Conservation (phyloP, 2,329 filamentous ascomycete species). For the Tolypocladium pustulatum region DNA sequence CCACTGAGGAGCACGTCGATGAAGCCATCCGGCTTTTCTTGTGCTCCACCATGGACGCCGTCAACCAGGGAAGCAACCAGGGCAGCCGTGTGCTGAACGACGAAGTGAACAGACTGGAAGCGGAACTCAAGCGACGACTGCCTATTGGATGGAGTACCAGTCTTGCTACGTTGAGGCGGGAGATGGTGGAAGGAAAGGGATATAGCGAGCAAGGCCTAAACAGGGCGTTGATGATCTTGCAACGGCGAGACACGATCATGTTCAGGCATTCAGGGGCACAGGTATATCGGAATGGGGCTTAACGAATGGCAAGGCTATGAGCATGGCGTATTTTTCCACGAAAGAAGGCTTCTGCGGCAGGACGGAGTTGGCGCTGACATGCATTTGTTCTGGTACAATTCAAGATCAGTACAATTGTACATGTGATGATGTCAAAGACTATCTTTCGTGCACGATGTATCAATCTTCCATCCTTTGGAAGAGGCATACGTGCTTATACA, state of each 20-base stretch:
- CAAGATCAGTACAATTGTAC: background rate
- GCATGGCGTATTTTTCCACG: background rate
- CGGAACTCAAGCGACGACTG: conserved; percentile 75
- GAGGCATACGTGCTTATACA: too few relatives aligned
- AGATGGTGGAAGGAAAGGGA: conserved; percentile 86
- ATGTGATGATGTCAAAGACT: background rate
- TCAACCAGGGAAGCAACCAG: conserved; percentile 76
- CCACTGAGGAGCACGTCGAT: conserved; percentile 85
- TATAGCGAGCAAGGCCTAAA: conserved; percentile 83
- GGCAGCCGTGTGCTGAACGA: conserved; percentile 85
- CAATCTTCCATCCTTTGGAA: background rate
- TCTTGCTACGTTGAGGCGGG: conserved; percentile 70
- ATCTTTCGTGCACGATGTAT: background rate
- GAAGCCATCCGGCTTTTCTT: conserved; percentile 96
- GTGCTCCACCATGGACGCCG: conserved; percentile 94
- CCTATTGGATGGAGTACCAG: conserved; percentile 96
- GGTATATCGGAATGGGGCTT: conserved; percentile 65
- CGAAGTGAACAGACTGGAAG: conserved; percentile 76
- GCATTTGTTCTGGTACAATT: background rate
- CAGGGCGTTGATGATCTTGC: conserved; percentile 73
- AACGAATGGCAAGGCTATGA: conserved; percentile 8
- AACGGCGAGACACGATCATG: conserved; percentile 77
- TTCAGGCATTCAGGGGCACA: conserved; percentile 67
- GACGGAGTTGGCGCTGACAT: background rate
- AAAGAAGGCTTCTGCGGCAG: background rate